Conservation (phyloP, 768 basidiomycete genomes). For the Tubosaeta sp. region DNA sequence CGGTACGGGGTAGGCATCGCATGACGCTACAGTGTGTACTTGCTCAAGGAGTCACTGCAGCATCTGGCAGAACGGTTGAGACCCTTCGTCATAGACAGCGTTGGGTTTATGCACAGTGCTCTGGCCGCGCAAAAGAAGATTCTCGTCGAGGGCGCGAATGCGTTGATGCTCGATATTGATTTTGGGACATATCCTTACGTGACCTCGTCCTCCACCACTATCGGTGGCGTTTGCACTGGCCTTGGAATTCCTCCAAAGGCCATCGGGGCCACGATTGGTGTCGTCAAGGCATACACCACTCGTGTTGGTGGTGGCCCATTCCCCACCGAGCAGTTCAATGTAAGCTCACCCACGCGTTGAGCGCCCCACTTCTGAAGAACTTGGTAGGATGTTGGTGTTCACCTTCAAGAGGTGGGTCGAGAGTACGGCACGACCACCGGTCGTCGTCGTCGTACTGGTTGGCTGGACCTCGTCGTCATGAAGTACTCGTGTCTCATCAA, state of each 20-base stretch:
- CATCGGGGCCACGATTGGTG: slow-evolving; percentile 86
- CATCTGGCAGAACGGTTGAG: slow-evolving; percentile 75
- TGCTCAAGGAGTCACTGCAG: slow-evolving; percentile 34
- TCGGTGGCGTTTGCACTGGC: slow-evolving; percentile 96
- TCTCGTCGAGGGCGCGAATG: slow-evolving; percentile 96
- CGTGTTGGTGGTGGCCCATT: slow-evolving; percentile 98
- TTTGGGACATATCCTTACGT: slow-evolving; percentile 98
- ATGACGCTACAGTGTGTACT: too few relatives aligned
- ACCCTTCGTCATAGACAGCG: slow-evolving; percentile 88
- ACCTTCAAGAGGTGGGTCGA: slow-evolving; percentile 88
- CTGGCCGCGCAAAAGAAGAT: slow-evolving; percentile 71
- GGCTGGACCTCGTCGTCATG: slow-evolving; percentile 96
- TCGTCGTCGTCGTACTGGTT: slow-evolving; percentile 88
- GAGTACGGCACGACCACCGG: slow-evolving; percentile 95
- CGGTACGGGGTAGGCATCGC: slow-evolving; percentile 74
- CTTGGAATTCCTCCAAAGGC: slow-evolving; percentile 92
- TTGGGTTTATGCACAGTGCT: slow-evolving; percentile 79
- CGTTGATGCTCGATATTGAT: slow-evolving; percentile 97
- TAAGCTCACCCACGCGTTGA: slow-evolving; percentile 33
- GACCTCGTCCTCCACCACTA: slow-evolving; percentile 88
- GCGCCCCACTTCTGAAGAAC: not conserved
- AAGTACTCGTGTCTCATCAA: slow-evolving; percentile 91
- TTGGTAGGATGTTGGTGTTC: slow-evolving; percentile 68
- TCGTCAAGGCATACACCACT: slow-evolving; percentile 97
- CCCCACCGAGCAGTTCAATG: slow-evolving; percentile 92